Percentiles rank a stretch among this genome's conserved stretches.
These are phyloP conservation scores for Phaeophleospora eucalypticola DNA, from an alignment of 2,329 filamentous ascomycete genomes.

Conservation along the genomic window DNA sequence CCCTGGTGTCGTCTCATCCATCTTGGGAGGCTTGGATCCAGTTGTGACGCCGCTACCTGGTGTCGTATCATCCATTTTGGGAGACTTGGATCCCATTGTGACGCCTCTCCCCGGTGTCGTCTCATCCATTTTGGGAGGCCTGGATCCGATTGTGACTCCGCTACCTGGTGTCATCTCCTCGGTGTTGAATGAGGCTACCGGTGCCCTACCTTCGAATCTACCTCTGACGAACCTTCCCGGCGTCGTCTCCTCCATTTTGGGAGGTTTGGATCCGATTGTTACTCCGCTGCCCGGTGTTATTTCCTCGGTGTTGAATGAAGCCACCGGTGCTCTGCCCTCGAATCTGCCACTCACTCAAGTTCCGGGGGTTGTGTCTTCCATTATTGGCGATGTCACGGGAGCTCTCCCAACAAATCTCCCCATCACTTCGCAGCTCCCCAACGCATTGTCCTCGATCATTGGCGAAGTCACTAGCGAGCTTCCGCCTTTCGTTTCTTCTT, in stretches of 20 bases:
- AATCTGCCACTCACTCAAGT: background rate
- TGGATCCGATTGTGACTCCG: background rate
- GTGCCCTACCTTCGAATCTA: background rate
- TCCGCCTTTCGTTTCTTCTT: background rate
- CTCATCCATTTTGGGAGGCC: background rate
- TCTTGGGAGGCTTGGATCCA: background rate
- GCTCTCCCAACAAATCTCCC: background rate
- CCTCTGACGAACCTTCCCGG: background rate
- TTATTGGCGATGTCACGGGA: background rate
- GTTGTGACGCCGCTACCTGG: background rate
- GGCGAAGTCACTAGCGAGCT: background rate
- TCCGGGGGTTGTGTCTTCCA: background rate
- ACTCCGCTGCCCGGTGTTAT: background rate
- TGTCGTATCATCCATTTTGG: background rate
- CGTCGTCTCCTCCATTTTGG: background rate
- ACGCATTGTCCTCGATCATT: background rate
- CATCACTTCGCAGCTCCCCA: background rate
- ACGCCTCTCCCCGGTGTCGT: background rate
- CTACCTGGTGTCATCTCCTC: conserved; percentile 1
- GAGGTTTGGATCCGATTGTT: background rate
- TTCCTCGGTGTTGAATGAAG: conserved; percentile 2
- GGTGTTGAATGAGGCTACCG: background rate
- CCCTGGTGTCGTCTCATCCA: background rate
- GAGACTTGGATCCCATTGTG: too few species aligned
- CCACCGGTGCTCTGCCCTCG: background rate